Percentiles rank a stretch among this genome's conserved stretches.
These are phyloP conservation scores for Syzygium aromaticum DNA, from an alignment of 345 rosid species.

Conservation along the genomic window DNA sequence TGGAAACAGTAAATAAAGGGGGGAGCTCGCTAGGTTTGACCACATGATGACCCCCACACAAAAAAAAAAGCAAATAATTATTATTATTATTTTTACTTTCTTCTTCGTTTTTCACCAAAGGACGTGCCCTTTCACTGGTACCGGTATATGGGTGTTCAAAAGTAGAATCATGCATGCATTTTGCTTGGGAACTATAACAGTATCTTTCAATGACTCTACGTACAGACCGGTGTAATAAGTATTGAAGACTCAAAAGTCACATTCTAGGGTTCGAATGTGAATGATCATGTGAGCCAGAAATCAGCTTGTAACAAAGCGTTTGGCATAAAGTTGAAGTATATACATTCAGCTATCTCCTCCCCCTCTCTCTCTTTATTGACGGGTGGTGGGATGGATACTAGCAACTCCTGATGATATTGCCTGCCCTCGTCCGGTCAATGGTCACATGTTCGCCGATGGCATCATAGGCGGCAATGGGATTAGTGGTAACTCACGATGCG, in stretches of 20 bases:
- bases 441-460: background rate
- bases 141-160: background rate
- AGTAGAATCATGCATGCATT: background rate
- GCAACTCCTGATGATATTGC: background rate
- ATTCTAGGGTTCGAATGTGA: background rate
- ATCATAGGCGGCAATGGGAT: background rate
- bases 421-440: background rate
- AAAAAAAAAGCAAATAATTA: background rate
- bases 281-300: background rate
- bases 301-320: background rate
- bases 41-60: slow-evolving; percentile 22
- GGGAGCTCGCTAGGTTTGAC: slow-evolving; percentile 26
- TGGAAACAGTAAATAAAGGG: background rate
- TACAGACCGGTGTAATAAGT: background rate
- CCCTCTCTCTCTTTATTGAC: background rate
- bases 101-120: background rate
- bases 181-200: background rate
- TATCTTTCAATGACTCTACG: background rate
- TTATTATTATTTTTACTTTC: background rate
- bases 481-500: background rate
- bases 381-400: rapidly evolving
- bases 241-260: background rate
- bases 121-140: background rate
- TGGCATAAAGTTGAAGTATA: background rate
- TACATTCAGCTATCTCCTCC: background rate